These are phyloP conservation scores for Viola odorata DNA, from an alignment of 345 rosid genomes.

Conservation along the genomic window DNA sequence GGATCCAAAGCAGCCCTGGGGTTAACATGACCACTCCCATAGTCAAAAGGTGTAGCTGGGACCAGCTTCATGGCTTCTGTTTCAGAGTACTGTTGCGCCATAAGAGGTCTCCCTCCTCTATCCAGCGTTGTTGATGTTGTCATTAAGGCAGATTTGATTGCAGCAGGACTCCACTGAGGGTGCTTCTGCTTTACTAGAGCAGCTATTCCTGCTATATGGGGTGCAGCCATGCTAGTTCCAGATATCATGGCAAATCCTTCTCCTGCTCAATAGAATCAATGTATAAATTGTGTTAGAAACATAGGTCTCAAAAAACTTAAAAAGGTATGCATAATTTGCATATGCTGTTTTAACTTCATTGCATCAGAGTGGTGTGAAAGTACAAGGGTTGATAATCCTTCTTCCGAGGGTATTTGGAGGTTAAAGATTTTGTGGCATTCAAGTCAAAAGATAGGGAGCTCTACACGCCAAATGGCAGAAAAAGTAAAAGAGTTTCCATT, in stretches of 20 bases:
- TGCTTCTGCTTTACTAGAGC: conserved; percentile 96
- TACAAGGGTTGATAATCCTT: not conserved
- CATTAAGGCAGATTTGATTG: conserved; percentile 93
- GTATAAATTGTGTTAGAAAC: too few species aligned
- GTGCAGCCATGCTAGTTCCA: conserved; percentile 99
- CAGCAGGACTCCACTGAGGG: conserved; percentile 97
- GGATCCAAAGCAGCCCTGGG: conserved; percentile 98
- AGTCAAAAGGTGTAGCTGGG: conserved; percentile 88
- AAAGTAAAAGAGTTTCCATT: not conserved
- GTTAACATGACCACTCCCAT: conserved; percentile 93
- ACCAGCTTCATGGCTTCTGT: conserved; percentile 71
- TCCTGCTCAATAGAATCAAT: conserved; percentile 43
- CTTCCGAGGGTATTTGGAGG: not conserved
- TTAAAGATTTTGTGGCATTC: not conserved
- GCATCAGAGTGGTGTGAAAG: not conserved
- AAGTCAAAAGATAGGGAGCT: not conserved
- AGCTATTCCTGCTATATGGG: conserved; percentile 97
- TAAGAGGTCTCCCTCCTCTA: conserved; percentile 88
- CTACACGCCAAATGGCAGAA: not conserved
- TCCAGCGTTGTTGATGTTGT: conserved; percentile 79
- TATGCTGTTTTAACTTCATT: not conserved
- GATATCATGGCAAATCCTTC: conserved; percentile 95
- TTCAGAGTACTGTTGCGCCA: conserved; percentile 86
- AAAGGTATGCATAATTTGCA: not conserved
- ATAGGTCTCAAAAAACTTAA: too few species aligned